Conservation (phyloP, 2,329 filamentous ascomycete genomes). For the Claviceps humidiphila region DNA sequence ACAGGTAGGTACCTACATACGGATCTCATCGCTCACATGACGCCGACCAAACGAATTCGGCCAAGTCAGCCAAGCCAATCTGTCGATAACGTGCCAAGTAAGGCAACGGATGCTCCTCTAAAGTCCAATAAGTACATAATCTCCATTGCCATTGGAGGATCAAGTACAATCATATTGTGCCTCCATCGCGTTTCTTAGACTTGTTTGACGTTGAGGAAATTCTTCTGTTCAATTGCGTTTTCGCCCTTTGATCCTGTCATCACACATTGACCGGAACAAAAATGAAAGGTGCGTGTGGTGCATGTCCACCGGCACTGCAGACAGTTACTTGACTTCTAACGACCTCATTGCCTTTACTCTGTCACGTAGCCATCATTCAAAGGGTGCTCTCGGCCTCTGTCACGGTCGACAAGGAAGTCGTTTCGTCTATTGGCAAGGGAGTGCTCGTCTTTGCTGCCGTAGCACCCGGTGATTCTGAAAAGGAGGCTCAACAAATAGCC, state of each 20-base stretch:
- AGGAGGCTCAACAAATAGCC: conserved; percentile 74
- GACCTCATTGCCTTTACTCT: not conserved
- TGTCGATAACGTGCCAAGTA: not conserved
- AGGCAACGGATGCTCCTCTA: not conserved
- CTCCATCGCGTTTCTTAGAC: not conserved
- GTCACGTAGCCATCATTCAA: conserved; percentile 65
- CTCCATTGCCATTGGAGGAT: too few relatives aligned
- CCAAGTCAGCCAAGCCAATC: not conserved
- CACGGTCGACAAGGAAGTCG: conserved; percentile 77
- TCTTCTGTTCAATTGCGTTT: not conserved
- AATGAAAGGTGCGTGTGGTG: conserved; percentile 7
- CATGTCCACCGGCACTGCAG: too few relatives aligned
- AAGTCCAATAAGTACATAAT: not conserved
- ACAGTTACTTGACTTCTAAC: not conserved
- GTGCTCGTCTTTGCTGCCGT: conserved; percentile 86
- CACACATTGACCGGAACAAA: not conserved
- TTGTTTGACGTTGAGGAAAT: not conserved
- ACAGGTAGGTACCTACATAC: conserved; percentile 8
- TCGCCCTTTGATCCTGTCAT: not conserved
- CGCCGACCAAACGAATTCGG: not conserved
- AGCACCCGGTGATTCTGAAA: conserved; percentile 77
- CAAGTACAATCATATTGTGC: not conserved
- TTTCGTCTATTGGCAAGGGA: conserved; percentile 85
- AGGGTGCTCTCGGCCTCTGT: conserved; percentile 91
- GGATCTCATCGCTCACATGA: not conserved